Evolutionary conservation across 345 rosid genomes (phyloP).

Genomic region (Hypericum perforatum): DNA sequence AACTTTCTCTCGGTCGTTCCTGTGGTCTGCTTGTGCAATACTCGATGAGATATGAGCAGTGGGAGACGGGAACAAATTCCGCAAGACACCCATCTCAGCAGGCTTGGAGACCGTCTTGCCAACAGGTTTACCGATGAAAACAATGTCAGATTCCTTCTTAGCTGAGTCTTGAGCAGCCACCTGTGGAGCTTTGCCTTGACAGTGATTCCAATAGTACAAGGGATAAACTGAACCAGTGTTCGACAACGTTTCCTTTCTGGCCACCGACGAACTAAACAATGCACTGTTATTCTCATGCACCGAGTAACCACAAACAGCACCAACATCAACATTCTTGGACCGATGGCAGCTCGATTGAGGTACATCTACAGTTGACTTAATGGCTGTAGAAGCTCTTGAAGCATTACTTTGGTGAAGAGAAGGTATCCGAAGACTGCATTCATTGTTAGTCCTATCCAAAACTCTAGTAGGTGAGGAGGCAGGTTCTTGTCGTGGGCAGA

Average conservation of each 20-base stretch:
- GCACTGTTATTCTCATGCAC: constrained; percentile 25
- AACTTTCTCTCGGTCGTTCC: constrained; percentile 22
- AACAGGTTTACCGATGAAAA: constrained; percentile 67
- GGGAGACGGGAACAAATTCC: constrained; percentile 20
- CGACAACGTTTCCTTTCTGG: constrained; percentile 25
- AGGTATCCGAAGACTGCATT: constrained; percentile 24
- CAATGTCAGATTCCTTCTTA: constrained; percentile 18
- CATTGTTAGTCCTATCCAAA: constrained; percentile 23
- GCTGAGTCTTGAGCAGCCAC: constrained; percentile 30
- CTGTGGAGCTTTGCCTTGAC: constrained; percentile 27
- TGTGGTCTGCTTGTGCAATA: constrained; percentile 17
- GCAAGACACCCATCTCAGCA: constrained; percentile 23
- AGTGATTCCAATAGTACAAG: constrained; percentile 48
- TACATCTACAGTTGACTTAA: constrained; percentile 13
- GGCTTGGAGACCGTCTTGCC: constrained; percentile 34
- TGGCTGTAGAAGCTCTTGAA: constrained; percentile 20
- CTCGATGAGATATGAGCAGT: constrained; percentile 21
- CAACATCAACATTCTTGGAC: constrained; percentile 22
- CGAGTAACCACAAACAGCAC: constrained; percentile 33
- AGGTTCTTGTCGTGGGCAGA: constrained; percentile 47
- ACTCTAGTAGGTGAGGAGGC: constrained; percentile 25
- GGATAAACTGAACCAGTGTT: constrained; percentile 60
- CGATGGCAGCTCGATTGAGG: constrained; percentile 17
- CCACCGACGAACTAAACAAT: constrained; percentile 23
- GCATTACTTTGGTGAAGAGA: constrained; percentile 23